Percentiles rank a stretch among this genome's conserved stretches.
Conservation (phyloP, 2,329 filamentous ascomycete genomes). For the Sporothrix phasma region DNA sequence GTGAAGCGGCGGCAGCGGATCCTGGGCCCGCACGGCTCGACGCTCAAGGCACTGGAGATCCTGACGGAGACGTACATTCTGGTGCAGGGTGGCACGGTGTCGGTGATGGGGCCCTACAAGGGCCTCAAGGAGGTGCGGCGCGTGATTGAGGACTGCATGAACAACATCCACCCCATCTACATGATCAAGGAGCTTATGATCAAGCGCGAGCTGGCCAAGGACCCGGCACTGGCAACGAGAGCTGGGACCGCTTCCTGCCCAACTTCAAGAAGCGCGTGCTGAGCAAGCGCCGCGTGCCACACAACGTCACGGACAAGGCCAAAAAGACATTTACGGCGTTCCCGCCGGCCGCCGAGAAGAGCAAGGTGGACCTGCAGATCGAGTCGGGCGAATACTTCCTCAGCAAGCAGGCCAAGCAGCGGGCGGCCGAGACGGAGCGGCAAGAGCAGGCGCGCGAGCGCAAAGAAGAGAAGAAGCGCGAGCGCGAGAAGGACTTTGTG, state of each 20-base stretch:
- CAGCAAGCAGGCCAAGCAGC: constrained; percentile 83
- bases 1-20: constrained; percentile 91
- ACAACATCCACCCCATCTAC: constrained; percentile 94
- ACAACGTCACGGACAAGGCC: constrained; percentile 81
- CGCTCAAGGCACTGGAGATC: constrained; percentile 86
- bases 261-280: constrained; percentile 94
- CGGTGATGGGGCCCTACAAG: constrained; percentile 84
- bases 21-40: constrained; percentile 81
- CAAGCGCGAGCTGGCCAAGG: constrained; percentile 69
- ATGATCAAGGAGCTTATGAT: constrained; percentile 67
- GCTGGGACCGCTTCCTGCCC: constrained; percentile 91
- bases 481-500: constrained; percentile 76
- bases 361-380: constrained; percentile 96
- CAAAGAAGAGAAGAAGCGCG: constrained; percentile 78
- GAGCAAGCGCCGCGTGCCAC: constrained; percentile 70
- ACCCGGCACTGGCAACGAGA: constrained; percentile 75
- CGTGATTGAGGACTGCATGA: constrained; percentile 92
- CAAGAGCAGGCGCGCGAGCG: constrained; percentile 78
- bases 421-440: constrained; percentile 66
- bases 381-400: constrained; percentile 97
- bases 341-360: constrained; percentile 94
- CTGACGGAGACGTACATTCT: constrained; percentile 87
- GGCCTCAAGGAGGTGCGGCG: constrained; percentile 85
- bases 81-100: constrained; percentile 91
- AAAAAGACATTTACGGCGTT: constrained; percentile 97